Conservation (phyloP, 176 grass and related monocot species). For the Poa pratensis region DNA sequence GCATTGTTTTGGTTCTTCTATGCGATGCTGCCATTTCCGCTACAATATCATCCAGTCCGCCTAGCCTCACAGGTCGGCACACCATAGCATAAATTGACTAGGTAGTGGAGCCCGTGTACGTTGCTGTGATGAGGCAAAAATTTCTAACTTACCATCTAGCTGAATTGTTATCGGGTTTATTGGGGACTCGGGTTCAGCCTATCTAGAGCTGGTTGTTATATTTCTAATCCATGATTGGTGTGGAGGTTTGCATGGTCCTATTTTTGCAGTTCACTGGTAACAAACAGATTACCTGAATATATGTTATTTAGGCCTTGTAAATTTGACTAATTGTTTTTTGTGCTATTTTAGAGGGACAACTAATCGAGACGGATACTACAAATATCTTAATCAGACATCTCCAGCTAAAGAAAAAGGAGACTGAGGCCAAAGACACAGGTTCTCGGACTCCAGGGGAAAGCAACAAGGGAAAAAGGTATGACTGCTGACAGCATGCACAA, state of each 20-base stretch:
- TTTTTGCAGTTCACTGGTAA: constrained; percentile 7
- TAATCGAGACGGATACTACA: constrained; percentile 83
- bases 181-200: neutral
- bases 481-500: neutral
- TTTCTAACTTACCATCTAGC: neutral
- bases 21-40: neutral
- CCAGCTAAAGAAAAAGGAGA: constrained; percentile 79
- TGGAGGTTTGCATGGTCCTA: constrained; percentile 3
- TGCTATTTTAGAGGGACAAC: constrained; percentile 68
- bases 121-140: neutral
- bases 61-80: no score
- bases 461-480: constrained; percentile 74
- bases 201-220: neutral
- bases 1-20: neutral
- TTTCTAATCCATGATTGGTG: neutral
- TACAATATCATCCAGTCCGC: neutral
- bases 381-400: constrained; percentile 99
- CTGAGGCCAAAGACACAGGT: constrained; percentile 60
- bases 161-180: neutral
- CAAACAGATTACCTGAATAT: constrained; percentile 1
- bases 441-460: constrained; percentile 43
- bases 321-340: constrained; percentile 35
- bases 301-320: neutral
- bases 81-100: neutral
- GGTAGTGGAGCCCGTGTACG: no score